A percentile compares a stretch with the other conserved stretches of the same genome.
Evolutionary conservation across 768 basidiomycete species (phyloP).

Genomic region (Floccularia luteovirens): DNA sequence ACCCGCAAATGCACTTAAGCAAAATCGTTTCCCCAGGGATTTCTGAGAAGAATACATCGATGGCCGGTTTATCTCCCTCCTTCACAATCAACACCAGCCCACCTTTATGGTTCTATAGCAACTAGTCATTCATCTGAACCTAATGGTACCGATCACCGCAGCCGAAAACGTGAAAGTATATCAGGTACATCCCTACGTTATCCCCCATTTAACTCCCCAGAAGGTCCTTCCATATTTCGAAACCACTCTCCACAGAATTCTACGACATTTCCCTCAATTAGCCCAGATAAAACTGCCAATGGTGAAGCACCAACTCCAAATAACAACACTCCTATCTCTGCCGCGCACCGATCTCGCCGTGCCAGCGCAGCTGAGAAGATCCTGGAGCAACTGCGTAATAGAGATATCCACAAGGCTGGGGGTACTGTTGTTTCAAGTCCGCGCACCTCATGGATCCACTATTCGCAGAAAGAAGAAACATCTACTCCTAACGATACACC

Average conservation of each 20-base stretch:
- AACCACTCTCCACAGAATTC: not conserved
- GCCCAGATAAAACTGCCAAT: constrained; percentile 11
- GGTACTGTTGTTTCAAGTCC: constrained; percentile 19
- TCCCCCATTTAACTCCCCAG: constrained; percentile 4
- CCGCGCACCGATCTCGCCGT: constrained; percentile 35
- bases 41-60: constrained; percentile 88
- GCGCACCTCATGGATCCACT: constrained; percentile 38
- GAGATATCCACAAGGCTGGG: constrained; percentile 43
- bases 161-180: constrained; percentile 31
- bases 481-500: constrained; percentile 3
- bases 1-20: not conserved
- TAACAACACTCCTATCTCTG: constrained; percentile 17
- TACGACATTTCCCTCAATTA: constrained; percentile 3
- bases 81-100: too few species aligned
- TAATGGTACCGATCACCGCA: not conserved
- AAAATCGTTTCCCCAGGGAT: constrained; percentile 45
- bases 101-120: too few species aligned
- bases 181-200: constrained; percentile 18
- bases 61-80: constrained; percentile 62
- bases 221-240: too few species aligned
- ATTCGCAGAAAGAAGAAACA: constrained; percentile 10
- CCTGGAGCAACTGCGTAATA: constrained; percentile 54
- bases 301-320: constrained; percentile 8
- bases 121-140: not conserved
- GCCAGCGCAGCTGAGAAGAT: constrained; percentile 65